Evolutionary conservation across 1,139 yeast genomes (phyloP), one percentile per base, ranked within the genome.

Genomic region (Yamadazyma triangularis): DNA sequence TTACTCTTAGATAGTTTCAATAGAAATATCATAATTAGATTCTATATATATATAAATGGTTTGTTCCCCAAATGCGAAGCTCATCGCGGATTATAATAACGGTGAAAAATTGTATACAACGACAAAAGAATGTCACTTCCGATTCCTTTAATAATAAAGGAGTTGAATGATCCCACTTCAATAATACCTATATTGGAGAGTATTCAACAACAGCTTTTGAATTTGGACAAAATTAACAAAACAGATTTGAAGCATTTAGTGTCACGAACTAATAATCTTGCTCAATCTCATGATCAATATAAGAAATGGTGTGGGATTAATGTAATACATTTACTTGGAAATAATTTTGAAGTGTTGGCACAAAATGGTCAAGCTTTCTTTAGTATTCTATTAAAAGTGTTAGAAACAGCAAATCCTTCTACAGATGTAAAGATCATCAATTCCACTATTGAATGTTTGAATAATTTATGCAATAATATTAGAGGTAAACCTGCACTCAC

Each of bases 401-500:
- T 83, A 23, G 83, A 78, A 54, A 64, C 72, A 10, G 66, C 66
- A 21, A 70, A 57, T 9, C 20, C 20, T 7, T 59, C 63, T 18
- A 52, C 60, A 14, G 64, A 68, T 44, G 41, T 51, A 42, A 65
- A 60, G 28, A 60, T 65, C 33, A 67, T 73, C 45, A 71, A 55
- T 38, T 70, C 73, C 25, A 70, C 74, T 21, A 65, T 72, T 29
- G 72, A 67, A 32, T 68, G 79, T 18, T 53, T 75, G 33, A 60
- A 68, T 38, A 55, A 55, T 13, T 47, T 84, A 15, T 73, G 81
- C 45, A 57, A 63, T 25, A 60, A 66, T 27, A 80, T 85, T 35
- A 73, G 83, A 53, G 93, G 88, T 2, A 88, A 88, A 48, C 87
- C 95, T 2, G 79, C 89, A 1, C 64, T 89, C 29, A 81, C 94